Evolutionary conservation across 176 grass and related monocot species (phyloP).

Genomic region (bread wheat (Triticum aestivum)): IWGSC_CS_RefSeq_v2.1 NC_057800.1:668752705-668753204

Average conservation of each 20-base stretch:
- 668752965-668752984: conserved; percentile 37
- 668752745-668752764: not conserved
- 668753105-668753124: not conserved
- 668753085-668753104: not conserved
- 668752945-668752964: conserved; percentile 3
- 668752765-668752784: not conserved
- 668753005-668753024: conserved; percentile 12
- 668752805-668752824: not conserved
- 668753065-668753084: too few relatives aligned
- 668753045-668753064: not conserved
- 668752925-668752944: not conserved
- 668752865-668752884: not conserved
- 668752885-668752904: conserved; percentile 23
- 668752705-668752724: not conserved
- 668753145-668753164: not conserved
- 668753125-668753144: not conserved
- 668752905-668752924: not conserved
- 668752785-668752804: not conserved
- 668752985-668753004: not conserved
- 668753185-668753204: not conserved
- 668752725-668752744: not conserved
- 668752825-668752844: conserved; percentile 8
- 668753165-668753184: not conserved
- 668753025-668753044: not conserved
- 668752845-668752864: not conserved